Evolutionary conservation across 306 rosid species (phyloP), one percentile per base, ranked within the genome.

Genomic region (Quercus dentata): DNA sequence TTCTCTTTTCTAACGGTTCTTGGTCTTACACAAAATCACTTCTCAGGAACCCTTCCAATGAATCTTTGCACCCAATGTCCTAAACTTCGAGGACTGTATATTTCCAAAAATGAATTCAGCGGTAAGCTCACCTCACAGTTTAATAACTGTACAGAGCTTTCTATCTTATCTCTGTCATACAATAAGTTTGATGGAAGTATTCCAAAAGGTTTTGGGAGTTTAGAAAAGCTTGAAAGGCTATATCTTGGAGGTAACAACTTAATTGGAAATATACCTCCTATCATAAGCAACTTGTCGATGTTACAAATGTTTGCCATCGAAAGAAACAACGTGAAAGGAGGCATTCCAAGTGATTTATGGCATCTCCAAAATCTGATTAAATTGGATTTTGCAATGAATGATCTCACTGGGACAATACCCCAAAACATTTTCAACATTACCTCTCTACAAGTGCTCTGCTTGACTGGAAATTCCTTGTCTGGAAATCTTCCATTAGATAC

Each of bases 381-480:
- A n/a, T n/a, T n/a, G 1, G 0, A 0, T 1, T 8, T 9, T 67
- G 27, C 0, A 0, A 0, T 0, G 0, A 67, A 67, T n/a, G 3
- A 4, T 33, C 72, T 67, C 72, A 67, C 52, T 2, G 52, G 27
- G 14, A 2, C 7, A 67, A 67, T 67, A 33, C 52, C 72, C 8
- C 13, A 33, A 9, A 1, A 19, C 9, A 35, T 35, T 18, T 67
- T 67, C 27, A 67, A 67, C 71, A 67, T 17, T 0, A 31, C 51
- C 19, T 35, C 71, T 67, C 71, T 67, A 31, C 49, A 33, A 33
- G 0, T 0, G 0, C 35, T 67, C 4, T 0, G 0, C 15, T 31
- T 67, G 71, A 0, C 1, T 1, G 0, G 0, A 0, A 31, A 35
- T 35, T 67, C 71, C 3, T 7, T 67, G 1, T 67, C 25, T 8